Evolutionary conservation across 2,329 filamentous ascomycete genomes (phyloP), one percentile per base, ranked within the genome.

Genomic region (Colletotrichum noveboracense): DNA sequence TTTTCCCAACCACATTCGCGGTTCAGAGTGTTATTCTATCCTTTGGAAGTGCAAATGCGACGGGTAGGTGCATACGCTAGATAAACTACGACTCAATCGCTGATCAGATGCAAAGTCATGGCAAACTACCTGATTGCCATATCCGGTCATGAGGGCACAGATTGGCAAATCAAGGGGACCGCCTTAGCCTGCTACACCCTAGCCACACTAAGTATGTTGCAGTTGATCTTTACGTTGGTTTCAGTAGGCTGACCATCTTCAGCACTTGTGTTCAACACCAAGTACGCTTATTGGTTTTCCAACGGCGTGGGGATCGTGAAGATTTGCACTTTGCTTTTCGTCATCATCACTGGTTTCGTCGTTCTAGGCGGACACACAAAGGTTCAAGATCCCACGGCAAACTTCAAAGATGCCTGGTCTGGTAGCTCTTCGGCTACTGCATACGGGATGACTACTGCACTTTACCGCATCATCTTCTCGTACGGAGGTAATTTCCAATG

Each of bases 121-220:
- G 89, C 93, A 0, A 85, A 89, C 52, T 94, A 94, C 77, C 81
- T 94, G 0, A 94, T 90, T 81, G 87, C 87, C 10, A 91, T 92
- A 52, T 88, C 85, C 1, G 89, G 87, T 0, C 80, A 85, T 0
- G 82, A 81, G 0, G 88, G 91, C 0, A 88, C 88, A 0, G 83
- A 86, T n/a, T 94, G 93, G 93, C 86, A 94, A 79, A 81, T 90
- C 64, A 94, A 94, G 80, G 93, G 92, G 2, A 89, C 94, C 3
- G 93, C 93, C 0, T 83, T 94, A 28, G 92, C 90, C 2, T 89
- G 87, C 1, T 94, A 93, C 77, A 92, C 89, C 0, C 79, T 92
- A 0, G 91, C 92, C 7, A 74, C 71, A 5, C 28, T 74, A 28
- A 66, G 71, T 74, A 85, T 18, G 30, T 48, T 14, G 0, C 10